Base-by-base conservation (phyloP, 495 filamentous ascomycete genomes). In the Penicillium canescens region DNA sequence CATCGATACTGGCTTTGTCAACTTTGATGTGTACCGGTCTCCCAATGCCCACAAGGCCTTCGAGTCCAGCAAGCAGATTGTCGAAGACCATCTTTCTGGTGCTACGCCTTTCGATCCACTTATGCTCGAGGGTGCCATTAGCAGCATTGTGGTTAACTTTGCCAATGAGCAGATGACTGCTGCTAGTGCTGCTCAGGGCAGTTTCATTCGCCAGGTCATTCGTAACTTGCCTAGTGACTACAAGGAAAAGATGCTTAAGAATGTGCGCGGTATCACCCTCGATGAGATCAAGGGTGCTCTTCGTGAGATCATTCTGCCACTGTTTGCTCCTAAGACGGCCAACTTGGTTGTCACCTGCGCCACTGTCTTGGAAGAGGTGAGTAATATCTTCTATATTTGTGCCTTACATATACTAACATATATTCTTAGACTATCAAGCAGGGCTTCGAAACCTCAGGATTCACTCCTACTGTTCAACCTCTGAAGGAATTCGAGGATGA, bases 261-360 rank as follows among this genome's bases (percentile, higher is more conserved):
- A 82, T 55, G 90, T 98, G 18, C 79, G 91, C 49, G 78, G 82
- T 43, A 90, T 94, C 14, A 85, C 74, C 9, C 81, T 82, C 0
- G 89, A 92, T 9, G 85, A 98, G 60, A 83, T 98, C 51, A 88
- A 84, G 63, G 75, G 76, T 21, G 89, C 85, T 12, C 81, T 98
- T 74, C 81, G 74, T 45, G 86, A 90, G 12, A 76, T 92, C 16
- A 74, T 99, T 21, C 54, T 95, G 63, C 88, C 89, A 0, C 75
- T 92, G 16, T 96, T 99, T 65, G 77, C 81, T 48, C 81, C 91
- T 0, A 80, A 83, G 54, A 89, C 76, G 46, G 85, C 89, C 42
- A 93, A 97, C 60, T 72, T 96, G 28, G 83, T 96, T 7, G 78
- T 96, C 50, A 94, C 94, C n/a, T 95, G 92, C 67, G 88, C 90